Evolutionary conservation across 1,139 yeast genomes (phyloP), one percentile per base, ranked within the genome.

Genomic region (Candida sp.): DNA sequence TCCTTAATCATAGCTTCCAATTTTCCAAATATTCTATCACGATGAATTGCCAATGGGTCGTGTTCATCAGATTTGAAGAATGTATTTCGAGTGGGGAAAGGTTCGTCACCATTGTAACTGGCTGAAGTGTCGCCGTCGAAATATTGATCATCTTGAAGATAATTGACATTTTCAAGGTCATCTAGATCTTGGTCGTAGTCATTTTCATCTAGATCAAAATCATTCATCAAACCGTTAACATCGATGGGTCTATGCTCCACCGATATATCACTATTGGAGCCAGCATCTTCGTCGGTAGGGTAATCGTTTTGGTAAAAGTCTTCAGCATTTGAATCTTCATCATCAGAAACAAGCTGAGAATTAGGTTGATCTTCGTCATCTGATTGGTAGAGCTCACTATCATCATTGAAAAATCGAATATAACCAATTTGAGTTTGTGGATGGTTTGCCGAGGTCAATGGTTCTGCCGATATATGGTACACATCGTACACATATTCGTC

Each of bases 241-340:
- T 45, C 53, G 43, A 45, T 61, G 45, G 49, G 52, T 46, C 63
- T 74, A 40, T 63, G 73, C 38, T 73, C 65, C 21, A 60, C 51
- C 40, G 47, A 50, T 2, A 56, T 50, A 19, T 60, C 69, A 42
- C 61, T 61, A 34, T 46, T 55, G 0, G 58, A 64, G 2, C 67
- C 73, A 4, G 79, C 87, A 55, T 86, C 93, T 54, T 88, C 97
- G 56, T 89, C 96, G 43, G 89, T 96, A 0, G 99, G 99, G 57
- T 93, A 93, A 57, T 93, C 98, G 63, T 93, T 93, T 55, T 83
- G 82, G 60, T 93, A 93, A 56, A 83, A 91, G 48, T 87, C 90
- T 63, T 93, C 98, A 11, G 96, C 97, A 49, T 70, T 70, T 3
- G 75, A 69, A 48, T 70, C 76, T 43, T 70, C 76, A 43, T 70